Conservation (phyloP, 108 stramenopile species). For the Cylindrotheca fusiformis region DNA sequence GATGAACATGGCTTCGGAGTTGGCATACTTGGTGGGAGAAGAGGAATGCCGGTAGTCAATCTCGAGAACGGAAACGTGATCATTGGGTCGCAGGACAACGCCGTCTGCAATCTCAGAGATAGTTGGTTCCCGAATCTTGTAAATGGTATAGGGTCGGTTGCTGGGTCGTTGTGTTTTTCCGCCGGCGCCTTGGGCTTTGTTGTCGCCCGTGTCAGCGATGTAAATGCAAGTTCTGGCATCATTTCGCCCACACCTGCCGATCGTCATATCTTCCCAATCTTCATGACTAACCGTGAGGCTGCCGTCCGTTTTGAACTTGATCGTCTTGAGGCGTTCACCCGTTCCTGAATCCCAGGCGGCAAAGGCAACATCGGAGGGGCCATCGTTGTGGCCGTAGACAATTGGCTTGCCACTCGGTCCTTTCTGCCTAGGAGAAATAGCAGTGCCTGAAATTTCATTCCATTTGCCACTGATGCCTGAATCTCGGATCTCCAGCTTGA, state of each 20-base stretch:
- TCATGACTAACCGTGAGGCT: neutral
- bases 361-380: neutral
- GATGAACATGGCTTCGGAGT: conserved; percentile 10
- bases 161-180: neutral
- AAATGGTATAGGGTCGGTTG: neutral
- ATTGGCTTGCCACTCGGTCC: neutral
- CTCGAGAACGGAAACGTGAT: neutral
- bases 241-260: neutral
- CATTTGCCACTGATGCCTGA: no score
- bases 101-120: neutral
- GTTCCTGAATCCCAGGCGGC: conserved; percentile 1
- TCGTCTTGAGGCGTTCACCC: neutral
- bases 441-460: conserved; percentile 4
- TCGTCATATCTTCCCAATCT: conserved; percentile 7
- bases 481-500: neutral
- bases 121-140: neutral
- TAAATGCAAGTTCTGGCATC: neutral
- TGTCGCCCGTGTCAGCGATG: conserved; percentile 14
- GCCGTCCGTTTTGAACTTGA: neutral
- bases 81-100: neutral
- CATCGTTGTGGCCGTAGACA: conserved; percentile 1
- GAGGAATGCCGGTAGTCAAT: conserved; percentile 4
- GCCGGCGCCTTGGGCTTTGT: conserved; percentile 1
- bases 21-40: conserved; percentile 2
- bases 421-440: neutral